These are phyloP conservation scores for Meyerozyma guilliermondii DNA, from an alignment of 1,139 yeast genomes.

Conservation along the genomic window DNA sequence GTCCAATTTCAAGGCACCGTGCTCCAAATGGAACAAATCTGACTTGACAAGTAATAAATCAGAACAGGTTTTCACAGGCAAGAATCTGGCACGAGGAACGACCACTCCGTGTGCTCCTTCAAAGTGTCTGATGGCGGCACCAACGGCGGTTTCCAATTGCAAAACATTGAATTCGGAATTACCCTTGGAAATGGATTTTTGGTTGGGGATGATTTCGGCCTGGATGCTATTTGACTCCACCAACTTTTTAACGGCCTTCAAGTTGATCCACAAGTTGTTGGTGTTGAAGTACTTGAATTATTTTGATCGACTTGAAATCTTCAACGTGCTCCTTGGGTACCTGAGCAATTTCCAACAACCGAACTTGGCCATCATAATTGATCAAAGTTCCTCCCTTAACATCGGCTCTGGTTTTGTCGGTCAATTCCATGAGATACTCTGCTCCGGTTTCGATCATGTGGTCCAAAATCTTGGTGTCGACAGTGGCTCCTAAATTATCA, in stretches of 20 bases:
- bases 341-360: conserved; percentile 95
- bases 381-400: conserved; percentile 99
- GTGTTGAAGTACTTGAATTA: conserved; percentile 97
- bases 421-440: conserved; percentile 96
- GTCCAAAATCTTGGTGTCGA: conserved; percentile 81
- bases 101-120: conserved; percentile 95
- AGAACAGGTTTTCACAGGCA: conserved; percentile 97
- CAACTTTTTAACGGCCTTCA: conserved; percentile 88
- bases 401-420: conserved; percentile 98
- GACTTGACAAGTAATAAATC: conserved; percentile 92
- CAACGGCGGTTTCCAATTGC: conserved; percentile 97
- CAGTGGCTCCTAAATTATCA: conserved; percentile 98
- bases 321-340: conserved; percentile 98
- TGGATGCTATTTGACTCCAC: conserved; percentile 80
- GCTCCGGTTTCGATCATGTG: conserved; percentile 91
- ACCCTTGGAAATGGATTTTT: conserved; percentile 75
- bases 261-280: conserved; percentile 94
- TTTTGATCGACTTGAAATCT: conserved; percentile 95
- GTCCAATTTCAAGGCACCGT: conserved; percentile 84
- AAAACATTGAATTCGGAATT: conserved; percentile 76
- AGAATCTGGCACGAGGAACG: conserved; percentile 95
- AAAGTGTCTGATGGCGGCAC: conserved; percentile 98
- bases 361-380: conserved; percentile 91
- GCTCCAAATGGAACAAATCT: conserved; percentile 87
- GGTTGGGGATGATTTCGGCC: conserved; percentile 94